Evolutionary conservation across 352 stramenopile genomes (phyloP).

Genomic region (Pythium aquatile): DNA sequence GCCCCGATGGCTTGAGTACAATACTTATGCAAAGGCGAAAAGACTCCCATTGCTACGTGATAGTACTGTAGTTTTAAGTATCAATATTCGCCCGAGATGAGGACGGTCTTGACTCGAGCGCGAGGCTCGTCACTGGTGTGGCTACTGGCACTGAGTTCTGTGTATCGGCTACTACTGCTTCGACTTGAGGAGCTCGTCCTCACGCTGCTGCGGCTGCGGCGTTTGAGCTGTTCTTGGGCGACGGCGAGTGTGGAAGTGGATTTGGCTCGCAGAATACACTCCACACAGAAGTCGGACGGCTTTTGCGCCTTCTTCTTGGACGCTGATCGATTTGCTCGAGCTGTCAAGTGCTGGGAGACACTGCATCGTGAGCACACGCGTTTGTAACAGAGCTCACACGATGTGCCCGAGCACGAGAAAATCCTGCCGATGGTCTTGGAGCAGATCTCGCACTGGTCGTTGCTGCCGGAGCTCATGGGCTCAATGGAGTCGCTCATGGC

Average conservation of each 20-base stretch:
- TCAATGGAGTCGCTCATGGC: constrained; percentile 14
- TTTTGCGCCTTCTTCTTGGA: neutral
- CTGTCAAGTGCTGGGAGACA: constrained; percentile 9
- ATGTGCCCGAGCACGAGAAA: constrained; percentile 10
- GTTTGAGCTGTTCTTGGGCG: neutral
- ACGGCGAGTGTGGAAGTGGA: neutral
- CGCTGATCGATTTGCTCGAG: neutral
- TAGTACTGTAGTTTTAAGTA: too few species aligned
- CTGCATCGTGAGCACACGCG: constrained; percentile 20
- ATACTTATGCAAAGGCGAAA: too few species aligned
- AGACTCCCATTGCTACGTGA: too few species aligned
- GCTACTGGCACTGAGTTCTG: neutral
- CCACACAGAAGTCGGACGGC: neutral
- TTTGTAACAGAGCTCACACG: constrained; percentile 22
- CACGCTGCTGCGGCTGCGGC: neutral
- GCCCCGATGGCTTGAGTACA: too few species aligned
- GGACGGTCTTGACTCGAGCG: neutral
- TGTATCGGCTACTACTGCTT: neutral
- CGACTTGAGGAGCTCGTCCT: neutral
- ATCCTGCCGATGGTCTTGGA: constrained; percentile 1
- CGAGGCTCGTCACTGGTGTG: neutral
- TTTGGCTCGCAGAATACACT: constrained; percentile 1
- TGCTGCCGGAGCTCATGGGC: constrained; percentile 6
- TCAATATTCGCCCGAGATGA: neutral
- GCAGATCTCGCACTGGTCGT: constrained; percentile 17